A percentile compares a stretch with the other conserved stretches of the same genome.
Evolutionary conservation across 768 basidiomycete genomes (phyloP).

Genomic region (Boletus edulis): DNA sequence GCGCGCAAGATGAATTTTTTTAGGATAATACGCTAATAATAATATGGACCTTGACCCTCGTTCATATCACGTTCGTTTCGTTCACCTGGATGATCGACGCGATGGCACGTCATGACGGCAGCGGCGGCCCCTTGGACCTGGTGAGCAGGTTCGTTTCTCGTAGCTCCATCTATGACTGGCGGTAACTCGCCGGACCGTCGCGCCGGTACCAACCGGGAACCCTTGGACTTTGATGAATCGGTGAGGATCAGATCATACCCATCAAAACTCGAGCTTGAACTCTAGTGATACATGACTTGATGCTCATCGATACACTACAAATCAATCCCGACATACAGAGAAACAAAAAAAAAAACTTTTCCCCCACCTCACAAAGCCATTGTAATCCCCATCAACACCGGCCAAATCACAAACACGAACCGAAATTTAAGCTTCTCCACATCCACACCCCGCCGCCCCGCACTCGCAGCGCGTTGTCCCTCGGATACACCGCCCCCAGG

Average conservation of each 20-base stretch:
- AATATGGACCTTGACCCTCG: neutral
- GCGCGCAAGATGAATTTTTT: too few relatives aligned
- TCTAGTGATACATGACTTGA: too few relatives aligned
- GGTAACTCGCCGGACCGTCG: too few relatives aligned
- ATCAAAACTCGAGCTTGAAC: too few relatives aligned
- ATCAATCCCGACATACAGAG: neutral
- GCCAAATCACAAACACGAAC: constrained; percentile 53
- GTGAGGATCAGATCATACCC: too few relatives aligned
- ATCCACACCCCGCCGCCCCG: constrained; percentile 24
- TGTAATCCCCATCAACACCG: constrained; percentile 52
- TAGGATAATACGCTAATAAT: too few relatives aligned
- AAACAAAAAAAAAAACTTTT: neutral
- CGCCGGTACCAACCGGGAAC: too few relatives aligned
- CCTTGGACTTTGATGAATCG: too few relatives aligned
- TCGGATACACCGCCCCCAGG: neutral
- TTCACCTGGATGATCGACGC: neutral
- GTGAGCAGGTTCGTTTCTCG: too few relatives aligned
- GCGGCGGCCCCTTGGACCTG: neutral
- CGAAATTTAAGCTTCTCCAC: constrained; percentile 42
- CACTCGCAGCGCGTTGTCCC: constrained; percentile 15
- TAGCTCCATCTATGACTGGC: too few relatives aligned
- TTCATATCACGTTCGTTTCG: neutral
- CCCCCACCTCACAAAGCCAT: constrained; percentile 45
- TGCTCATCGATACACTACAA: neutral
- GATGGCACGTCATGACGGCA: neutral